Conservation (phyloP, 2,329 filamentous ascomycete species). For the Aspergillus chevalieri region DNA sequence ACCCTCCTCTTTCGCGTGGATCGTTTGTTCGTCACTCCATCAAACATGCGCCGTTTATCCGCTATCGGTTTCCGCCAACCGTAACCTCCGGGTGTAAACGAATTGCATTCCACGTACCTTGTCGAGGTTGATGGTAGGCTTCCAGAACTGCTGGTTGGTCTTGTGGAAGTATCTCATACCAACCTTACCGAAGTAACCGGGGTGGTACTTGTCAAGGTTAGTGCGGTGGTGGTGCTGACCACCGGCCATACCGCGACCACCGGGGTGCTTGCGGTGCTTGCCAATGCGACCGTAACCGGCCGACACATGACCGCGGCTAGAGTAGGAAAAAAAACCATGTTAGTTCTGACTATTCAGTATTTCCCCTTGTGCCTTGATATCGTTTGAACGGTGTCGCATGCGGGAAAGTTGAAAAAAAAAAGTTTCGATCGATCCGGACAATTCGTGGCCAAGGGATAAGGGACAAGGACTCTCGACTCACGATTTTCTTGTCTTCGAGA, state of each 20-base stretch:
- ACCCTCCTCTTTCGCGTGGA: background rate
- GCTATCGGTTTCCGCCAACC: background rate
- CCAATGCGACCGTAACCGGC: conserved; percentile 97
- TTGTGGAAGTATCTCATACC: conserved; percentile 97
- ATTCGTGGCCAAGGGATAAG: background rate
- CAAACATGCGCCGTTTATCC: background rate
- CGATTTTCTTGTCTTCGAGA: conserved; percentile 46
- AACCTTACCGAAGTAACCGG: conserved; percentile 99
- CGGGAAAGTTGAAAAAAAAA: conserved; percentile 2
- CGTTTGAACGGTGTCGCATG: background rate
- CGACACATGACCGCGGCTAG: conserved; percentile 91
- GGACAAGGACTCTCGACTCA: conserved; percentile 28
- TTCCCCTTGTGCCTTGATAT: background rate
- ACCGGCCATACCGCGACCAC: conserved; percentile 84
- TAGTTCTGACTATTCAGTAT: conserved; percentile 5
- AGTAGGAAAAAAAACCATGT: conserved; percentile 14
- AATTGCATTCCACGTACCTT: conserved; percentile 62
- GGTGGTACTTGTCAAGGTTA: conserved; percentile 90
- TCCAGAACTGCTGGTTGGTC: conserved; percentile 93
- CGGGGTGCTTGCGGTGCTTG: conserved; percentile 92
- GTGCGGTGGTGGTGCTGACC: conserved; percentile 98
- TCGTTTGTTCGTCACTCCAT: background rate
- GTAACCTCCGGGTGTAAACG: conserved; percentile 1
- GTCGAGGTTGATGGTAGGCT: conserved; percentile 97
- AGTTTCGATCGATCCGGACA: background rate